Evolutionary conservation across 148 eudicot genomes (phyloP), one percentile per base, ranked within the genome.

Genomic region (Camellia sinensis): DNA sequence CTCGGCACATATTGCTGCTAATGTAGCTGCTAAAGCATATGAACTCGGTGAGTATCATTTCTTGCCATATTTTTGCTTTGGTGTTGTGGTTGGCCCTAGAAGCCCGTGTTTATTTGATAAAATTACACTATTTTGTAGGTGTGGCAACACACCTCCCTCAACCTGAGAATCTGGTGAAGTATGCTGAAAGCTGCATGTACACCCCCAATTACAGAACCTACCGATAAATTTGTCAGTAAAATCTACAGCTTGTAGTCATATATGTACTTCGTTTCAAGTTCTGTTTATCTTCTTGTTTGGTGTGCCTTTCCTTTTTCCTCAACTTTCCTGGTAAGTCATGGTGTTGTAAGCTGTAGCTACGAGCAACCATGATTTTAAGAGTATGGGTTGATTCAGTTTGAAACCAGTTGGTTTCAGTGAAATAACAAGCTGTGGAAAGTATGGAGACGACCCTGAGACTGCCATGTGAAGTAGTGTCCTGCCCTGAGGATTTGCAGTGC

Each of bases 101-200:
- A 29, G 48, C n/a, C 2, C 40, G 37, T 11, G 19, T 19, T 7
- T 56, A 37, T 57, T 45, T 22, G 5, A 22, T 64, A 65, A 45
- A 48, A 67, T 48, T 12, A 19, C 59, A 13, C 54, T 77, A 53
- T 14, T 72, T 74, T 80, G 67, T 67, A 93, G 97, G 97, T 81
- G 86, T 93, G 54, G 95, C 97, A 66, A 90, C 95, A n/a, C 88
- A 88, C 1, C 85, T 89, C 22, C 97, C 97, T 54, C 91, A 84
- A 71, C 98, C 97, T 19, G 97, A 84, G 50, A 82, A 93, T 82
- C 87, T 95, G 64, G 84, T 92, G 80, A 90, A 93, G 87, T 88
- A 88, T 79, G 97, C 97, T 2, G 97, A 93, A 82, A 92, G 97
- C 81, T 93, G 97, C 84, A 95, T 95, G 98, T 95, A 93, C 80